These are phyloP conservation scores for Russula brevipes DNA, from an alignment of 768 basidiomycete species.

Conservation along the genomic window DNA sequence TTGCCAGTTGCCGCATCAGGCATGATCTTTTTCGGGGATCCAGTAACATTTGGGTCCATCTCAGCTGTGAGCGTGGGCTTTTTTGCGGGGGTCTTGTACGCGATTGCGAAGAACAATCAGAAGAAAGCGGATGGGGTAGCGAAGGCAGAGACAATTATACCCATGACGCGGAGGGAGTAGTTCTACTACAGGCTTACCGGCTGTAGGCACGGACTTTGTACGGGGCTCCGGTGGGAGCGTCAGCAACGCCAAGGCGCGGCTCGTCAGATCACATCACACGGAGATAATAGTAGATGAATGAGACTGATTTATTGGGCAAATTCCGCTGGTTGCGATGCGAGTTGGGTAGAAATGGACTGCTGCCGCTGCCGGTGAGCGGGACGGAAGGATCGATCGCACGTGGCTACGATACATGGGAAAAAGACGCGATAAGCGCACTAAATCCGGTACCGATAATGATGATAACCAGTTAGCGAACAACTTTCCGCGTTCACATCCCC, in stretches of 20 bases:
- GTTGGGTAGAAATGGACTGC: background rate
- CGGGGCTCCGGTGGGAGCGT: background rate
- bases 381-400: background rate
- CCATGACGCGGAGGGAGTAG: slow-evolving; percentile 47
- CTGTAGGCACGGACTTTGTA: slow-evolving; percentile 6
- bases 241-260: background rate
- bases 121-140: slow-evolving; percentile 63
- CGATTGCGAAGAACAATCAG: slow-evolving; percentile 92
- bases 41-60: slow-evolving; percentile 81
- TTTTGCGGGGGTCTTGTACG: slow-evolving; percentile 87
- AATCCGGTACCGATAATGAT: background rate
- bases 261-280: background rate
- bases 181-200: background rate
- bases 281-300: slow-evolving; percentile 17
- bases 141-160: slow-evolving; percentile 52
- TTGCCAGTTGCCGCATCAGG: slow-evolving; percentile 98
- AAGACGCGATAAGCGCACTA: slow-evolving; percentile 11
- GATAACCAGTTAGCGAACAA: background rate
- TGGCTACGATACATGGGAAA: background rate
- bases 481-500: background rate
- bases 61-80: slow-evolving; percentile 86
- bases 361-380: too few relatives aligned
- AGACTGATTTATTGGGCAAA: slow-evolving; percentile 8
- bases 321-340: slow-evolving; percentile 4
- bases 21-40: slow-evolving; percentile 94